Conservation (phyloP, 2,329 filamentous ascomycete species). For the Colletotrichum phormii region DNA sequence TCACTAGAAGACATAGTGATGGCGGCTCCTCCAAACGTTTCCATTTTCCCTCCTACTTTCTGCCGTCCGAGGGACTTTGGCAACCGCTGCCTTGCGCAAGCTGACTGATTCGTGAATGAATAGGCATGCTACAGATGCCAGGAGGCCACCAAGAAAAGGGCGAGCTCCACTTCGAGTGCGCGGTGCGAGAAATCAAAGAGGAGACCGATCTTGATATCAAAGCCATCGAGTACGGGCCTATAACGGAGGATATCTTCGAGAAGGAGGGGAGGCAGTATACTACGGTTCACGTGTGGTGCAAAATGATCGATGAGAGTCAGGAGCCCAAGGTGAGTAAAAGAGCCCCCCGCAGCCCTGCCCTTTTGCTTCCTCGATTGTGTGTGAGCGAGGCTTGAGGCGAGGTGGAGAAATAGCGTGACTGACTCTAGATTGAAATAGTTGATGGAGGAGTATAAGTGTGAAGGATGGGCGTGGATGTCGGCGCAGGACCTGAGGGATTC, state of each 20-base stretch:
- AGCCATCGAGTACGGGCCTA: slow-evolving; percentile 64
- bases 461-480: slow-evolving; percentile 60
- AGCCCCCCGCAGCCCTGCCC: not conserved
- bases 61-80: too few relatives aligned
- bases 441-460: slow-evolving; percentile 63
- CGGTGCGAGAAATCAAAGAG: slow-evolving; percentile 74
- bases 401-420: not conserved
- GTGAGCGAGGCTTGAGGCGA: not conserved
- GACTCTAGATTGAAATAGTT: slow-evolving; percentile 41
- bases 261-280: slow-evolving; percentile 76
- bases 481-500: slow-evolving; percentile 54
- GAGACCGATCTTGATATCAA: slow-evolving; percentile 74
- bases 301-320: slow-evolving; percentile 57
- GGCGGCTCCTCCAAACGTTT: not conserved
- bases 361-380: too few relatives aligned
- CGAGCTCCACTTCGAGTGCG: slow-evolving; percentile 72
- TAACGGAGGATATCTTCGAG: slow-evolving; percentile 76
- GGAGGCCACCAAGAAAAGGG: slow-evolving; percentile 81
- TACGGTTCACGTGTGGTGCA: slow-evolving; percentile 74
- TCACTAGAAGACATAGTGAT: too few relatives aligned
- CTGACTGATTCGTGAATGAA: not conserved
- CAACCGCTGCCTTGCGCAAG: too few relatives aligned
- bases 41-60: not conserved
- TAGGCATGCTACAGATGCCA: slow-evolving; percentile 74
- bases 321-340: slow-evolving; percentile 50